A percentile compares a stretch with the other conserved stretches of the same genome.
Evolutionary conservation across 257 asterid genomes (phyloP).

Genomic region (Verbena officinalis): DNA sequence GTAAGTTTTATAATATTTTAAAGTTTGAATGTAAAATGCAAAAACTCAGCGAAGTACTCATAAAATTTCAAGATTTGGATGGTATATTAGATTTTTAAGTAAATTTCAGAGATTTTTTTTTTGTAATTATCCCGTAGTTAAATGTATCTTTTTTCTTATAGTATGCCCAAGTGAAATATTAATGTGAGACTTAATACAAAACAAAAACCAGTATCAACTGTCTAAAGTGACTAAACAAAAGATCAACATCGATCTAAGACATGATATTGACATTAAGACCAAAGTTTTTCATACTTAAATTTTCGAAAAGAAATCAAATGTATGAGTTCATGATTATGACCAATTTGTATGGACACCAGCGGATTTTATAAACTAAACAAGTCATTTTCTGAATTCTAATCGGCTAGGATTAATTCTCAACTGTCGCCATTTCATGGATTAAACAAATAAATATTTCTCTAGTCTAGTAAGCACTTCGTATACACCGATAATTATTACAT

Average conservation of each 20-base stretch:
- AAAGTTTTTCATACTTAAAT: neutral
- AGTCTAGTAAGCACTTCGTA: no score
- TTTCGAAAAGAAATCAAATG: no score
- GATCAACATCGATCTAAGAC: neutral
- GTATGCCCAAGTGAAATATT: no score
- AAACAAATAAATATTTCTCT: conserved; percentile 12
- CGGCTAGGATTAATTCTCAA: neutral
- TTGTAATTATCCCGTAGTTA: no score
- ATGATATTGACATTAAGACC: neutral
- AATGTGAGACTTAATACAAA: neutral
- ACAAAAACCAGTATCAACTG: neutral
- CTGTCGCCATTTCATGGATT: conserved; percentile 14
- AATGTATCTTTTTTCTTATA: neutral
- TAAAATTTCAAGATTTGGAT: no score
- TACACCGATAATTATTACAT: neutral
- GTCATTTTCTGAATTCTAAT: conserved; percentile 17
- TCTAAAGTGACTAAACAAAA: neutral
- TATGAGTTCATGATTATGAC: conserved; percentile 3
- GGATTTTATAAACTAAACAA: no score
- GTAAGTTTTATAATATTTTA: no score
- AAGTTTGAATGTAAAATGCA: no score
- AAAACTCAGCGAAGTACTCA: no score
- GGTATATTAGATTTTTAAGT: no score
- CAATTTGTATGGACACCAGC: neutral
- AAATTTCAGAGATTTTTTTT: no score